phyloP scores from a whole-genome alignment of 306 rosid species.

The Vicia faba region DNA sequence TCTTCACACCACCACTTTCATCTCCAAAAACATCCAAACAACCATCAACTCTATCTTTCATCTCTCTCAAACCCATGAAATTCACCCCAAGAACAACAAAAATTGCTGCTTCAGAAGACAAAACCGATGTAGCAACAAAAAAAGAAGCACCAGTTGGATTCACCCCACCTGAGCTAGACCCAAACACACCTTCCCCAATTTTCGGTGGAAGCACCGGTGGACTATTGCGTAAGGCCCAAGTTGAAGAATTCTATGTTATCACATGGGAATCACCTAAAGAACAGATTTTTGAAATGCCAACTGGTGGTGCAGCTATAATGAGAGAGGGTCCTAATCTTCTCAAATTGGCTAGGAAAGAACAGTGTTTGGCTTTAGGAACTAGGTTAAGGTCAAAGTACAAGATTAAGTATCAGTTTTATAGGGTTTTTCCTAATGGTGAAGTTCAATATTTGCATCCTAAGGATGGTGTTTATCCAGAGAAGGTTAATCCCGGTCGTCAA shows the following conservation, averaged over 20 bases:
- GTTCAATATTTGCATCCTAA: slow-evolving; percentile 97
- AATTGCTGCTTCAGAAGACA: slow-evolving; percentile 47
- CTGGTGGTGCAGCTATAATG: slow-evolving; percentile 99
- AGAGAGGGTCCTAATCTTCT: slow-evolving; percentile 86
- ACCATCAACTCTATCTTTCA: slow-evolving; percentile 49
- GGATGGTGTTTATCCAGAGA: slow-evolving; percentile 98
- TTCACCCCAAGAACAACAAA: slow-evolving; percentile 38
- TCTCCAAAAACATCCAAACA: slow-evolving; percentile 18
- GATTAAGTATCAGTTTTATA: slow-evolving; percentile 94
- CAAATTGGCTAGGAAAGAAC: slow-evolving; percentile 92
- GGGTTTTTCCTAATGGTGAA: slow-evolving; percentile 97
- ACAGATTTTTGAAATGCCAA: slow-evolving; percentile 97
- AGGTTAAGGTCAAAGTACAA: slow-evolving; percentile 91
- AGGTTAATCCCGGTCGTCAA: slow-evolving; percentile 91
- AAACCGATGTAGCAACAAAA: slow-evolving; percentile 13
- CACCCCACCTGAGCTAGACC: slow-evolving; percentile 90
- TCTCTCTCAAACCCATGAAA: slow-evolving; percentile 50
- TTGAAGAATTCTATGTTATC: slow-evolving; percentile 91
- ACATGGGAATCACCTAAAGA: slow-evolving; percentile 95
- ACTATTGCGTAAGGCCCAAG: slow-evolving; percentile 83
- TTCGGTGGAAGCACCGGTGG: slow-evolving; percentile 98
- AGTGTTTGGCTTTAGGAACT: slow-evolving; percentile 95
- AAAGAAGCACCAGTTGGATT: slow-evolving; percentile 82
- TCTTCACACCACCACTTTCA: slow-evolving; percentile 27
- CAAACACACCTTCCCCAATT: slow-evolving; percentile 91